These are phyloP conservation scores for Henckelia pumila DNA, from an alignment of 257 asterid genomes.

Conservation along the genomic window DNA sequence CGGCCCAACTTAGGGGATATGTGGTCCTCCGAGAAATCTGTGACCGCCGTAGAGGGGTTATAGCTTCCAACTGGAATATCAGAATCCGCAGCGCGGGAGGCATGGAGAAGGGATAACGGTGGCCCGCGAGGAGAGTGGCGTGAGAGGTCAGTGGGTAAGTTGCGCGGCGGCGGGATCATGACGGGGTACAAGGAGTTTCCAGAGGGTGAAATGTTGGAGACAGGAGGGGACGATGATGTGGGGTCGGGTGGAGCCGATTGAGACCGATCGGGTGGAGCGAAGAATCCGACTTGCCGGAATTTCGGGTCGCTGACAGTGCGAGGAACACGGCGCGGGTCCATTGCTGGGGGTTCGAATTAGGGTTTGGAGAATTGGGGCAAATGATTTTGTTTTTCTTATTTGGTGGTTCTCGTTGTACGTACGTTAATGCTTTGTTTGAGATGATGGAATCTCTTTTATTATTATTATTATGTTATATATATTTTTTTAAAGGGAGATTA, in stretches of 20 bases:
- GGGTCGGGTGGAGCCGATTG: conserved; percentile 63
- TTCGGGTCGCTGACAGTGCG: conserved; percentile 89
- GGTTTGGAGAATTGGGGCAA: conserved; percentile 22
- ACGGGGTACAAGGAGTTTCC: conserved; percentile 80
- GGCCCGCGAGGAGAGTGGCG: conserved; percentile 43
- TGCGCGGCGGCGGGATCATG: conserved; percentile 90
- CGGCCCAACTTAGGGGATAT: conserved; percentile 38
- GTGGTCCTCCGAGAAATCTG: conserved; percentile 51
- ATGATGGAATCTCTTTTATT: no score
- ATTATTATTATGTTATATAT: no score
- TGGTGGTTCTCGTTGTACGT: background rate
- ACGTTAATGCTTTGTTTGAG: no score
- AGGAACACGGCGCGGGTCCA: conserved; percentile 80
- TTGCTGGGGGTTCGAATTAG: conserved; percentile 21
- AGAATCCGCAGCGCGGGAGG: conserved; percentile 34
- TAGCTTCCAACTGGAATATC: conserved; percentile 71
- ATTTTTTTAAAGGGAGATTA: no score
- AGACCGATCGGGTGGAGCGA: conserved; percentile 62
- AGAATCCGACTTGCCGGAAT: conserved; percentile 94
- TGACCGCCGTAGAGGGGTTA: conserved; percentile 54
- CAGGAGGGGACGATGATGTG: conserved; percentile 43
- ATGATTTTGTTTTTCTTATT: background rate
- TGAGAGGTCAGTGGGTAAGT: conserved; percentile 42
- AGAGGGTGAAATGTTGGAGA: conserved; percentile 48
- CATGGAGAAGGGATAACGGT: conserved; percentile 45